Base-by-base conservation (phyloP, 179 eudicot genomes). In the Beta corolliflora region DNA sequence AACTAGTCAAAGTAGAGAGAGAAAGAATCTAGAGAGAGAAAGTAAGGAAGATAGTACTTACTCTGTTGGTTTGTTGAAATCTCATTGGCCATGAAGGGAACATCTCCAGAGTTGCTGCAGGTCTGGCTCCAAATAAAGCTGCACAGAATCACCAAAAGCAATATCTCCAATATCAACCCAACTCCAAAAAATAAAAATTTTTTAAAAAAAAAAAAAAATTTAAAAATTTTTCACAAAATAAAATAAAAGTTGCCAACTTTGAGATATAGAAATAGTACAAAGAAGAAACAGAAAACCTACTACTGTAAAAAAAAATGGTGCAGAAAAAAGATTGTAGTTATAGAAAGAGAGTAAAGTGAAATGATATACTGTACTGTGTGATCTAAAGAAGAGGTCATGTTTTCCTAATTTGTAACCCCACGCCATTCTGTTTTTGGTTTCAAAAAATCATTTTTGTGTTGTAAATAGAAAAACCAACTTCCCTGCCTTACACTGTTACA, bases 71-170 rank as follows among this genome's bases (percentile, higher is more conserved):
- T 66, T 90, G 97, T 76, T 93, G 95, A 88, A 87, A 87, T 89
- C 92, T 92, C 88, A 90, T 88, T 83, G 98, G 97, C 95, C 97
- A 93, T 63, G 97, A 91, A 89, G 98, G 98, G 89, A 94, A 94
- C 97, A 94, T 94, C 77, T 93, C 96, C 90, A 93, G 90, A 74
- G 98, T 94, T 23, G 98, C 93, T 83, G 92, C 94, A 79, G 93
- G 91, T 79, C 92, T 93, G 61, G 59, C 80, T 79, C 88, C 83
- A 89, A 80, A 93, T 86, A 92, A 91, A 90, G 93, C 99, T 95
- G 98, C 94, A 89, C 75, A 90, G 46, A 83, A 92, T 90, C 91
- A 89, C 84, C 86, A 82, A 85, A 80, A 78, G 48, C 83, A 83
- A 83, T 78, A 87, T 87, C 87, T 90, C 82, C 45, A 48, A 54